These are phyloP conservation scores for Capsicum rhomboideum DNA, from an alignment of 257 asterid species.

Conservation along the genomic window DNA sequence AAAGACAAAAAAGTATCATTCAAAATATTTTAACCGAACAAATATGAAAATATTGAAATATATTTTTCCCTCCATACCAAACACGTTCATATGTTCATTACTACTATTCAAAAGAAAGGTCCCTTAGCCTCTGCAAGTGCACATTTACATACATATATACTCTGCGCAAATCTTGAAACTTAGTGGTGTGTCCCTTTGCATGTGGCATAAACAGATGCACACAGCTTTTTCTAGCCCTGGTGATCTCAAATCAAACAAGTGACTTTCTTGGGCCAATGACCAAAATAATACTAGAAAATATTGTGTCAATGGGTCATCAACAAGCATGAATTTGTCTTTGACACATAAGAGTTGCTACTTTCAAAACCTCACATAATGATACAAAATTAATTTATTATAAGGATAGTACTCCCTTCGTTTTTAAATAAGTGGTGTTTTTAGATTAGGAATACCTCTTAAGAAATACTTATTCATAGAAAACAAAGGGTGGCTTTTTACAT, in stretches of 20 bases:
- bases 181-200: background rate
- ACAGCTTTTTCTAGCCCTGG: background rate
- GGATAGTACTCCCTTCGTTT: too few relatives aligned
- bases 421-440: too few relatives aligned
- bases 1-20: too few relatives aligned
- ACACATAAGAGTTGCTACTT: background rate
- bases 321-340: background rate
- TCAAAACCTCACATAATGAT: background rate
- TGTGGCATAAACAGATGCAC: background rate
- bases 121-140: background rate
- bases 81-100: background rate
- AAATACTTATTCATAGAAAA: too few relatives aligned
- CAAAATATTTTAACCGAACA: background rate
- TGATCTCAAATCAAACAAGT: background rate
- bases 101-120: background rate
- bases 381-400: background rate
- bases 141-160: background rate
- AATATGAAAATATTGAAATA: background rate
- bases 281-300: background rate
- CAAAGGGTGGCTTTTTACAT: too few relatives aligned
- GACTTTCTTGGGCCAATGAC: background rate
- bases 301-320: conserved; percentile 5
- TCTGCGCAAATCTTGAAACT: background rate
- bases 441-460: too few relatives aligned
- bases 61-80: background rate